Percentiles rank a stretch among this genome's conserved stretches.
These are phyloP conservation scores for Sporothrix schenckii DNA, from an alignment of 2,329 filamentous ascomycete genomes.

Conservation along the genomic window DNA sequence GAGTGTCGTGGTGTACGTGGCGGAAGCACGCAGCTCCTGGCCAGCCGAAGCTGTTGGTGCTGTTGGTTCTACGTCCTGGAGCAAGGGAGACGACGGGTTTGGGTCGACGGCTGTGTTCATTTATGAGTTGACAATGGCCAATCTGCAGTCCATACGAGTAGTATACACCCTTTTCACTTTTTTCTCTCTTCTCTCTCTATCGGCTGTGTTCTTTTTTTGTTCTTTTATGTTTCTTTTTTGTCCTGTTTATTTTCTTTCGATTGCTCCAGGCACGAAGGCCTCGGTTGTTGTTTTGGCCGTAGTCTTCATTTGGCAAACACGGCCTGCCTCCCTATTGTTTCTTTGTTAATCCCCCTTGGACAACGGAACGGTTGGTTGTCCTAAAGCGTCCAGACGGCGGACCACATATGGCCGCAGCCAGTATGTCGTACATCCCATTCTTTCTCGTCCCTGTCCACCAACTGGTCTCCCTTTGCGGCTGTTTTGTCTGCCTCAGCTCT, in stretches of 20 bases:
- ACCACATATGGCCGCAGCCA: not conserved
- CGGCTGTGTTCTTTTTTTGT: not conserved
- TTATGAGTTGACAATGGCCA: not conserved
- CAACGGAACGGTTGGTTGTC: not conserved
- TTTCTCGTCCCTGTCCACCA: not conserved
- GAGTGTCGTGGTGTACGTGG: not conserved
- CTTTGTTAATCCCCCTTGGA: constrained; percentile 4
- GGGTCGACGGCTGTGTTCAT: not conserved
- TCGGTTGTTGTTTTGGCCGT: not conserved
- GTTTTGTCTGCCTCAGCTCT: constrained; percentile 9
- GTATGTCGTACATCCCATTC: not conserved
- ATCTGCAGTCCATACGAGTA: not conserved
- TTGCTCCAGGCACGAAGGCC: not conserved
- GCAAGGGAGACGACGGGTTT: constrained; percentile 6
- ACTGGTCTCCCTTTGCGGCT: constrained; percentile 17
- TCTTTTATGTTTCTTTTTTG: not conserved
- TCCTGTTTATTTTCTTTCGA: not conserved
- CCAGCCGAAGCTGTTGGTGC: not conserved
- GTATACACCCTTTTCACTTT: not conserved
- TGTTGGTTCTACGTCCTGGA: not conserved
- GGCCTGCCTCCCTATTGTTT: not conserved
- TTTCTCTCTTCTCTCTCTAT: not conserved
- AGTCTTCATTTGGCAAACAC: not conserved
- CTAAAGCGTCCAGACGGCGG: not conserved
- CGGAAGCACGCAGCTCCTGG: not conserved